These are phyloP conservation scores for Saccharomycopsis capsularis DNA, from an alignment of 805 yeast genomes.

Conservation along the genomic window DNA sequence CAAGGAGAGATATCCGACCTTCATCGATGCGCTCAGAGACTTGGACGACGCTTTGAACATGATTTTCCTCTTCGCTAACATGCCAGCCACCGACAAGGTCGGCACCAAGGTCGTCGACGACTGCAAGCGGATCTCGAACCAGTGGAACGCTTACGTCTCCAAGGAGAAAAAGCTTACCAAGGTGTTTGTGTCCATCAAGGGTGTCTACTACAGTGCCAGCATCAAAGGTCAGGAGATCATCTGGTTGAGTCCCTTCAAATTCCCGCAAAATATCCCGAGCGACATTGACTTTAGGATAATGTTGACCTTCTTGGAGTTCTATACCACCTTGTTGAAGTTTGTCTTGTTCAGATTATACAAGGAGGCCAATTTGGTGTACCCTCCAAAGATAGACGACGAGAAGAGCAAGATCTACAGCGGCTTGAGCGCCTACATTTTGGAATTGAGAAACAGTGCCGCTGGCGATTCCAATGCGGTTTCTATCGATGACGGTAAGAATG, in stretches of 20 bases:
- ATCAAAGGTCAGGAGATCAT: constrained; percentile 87
- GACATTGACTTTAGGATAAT: constrained; percentile 95
- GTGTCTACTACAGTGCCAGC: constrained; percentile 89
- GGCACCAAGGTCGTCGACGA: constrained; percentile 76
- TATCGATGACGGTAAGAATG: constrained; percentile 27
- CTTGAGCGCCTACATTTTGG: constrained; percentile 72
- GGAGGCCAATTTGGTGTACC: constrained; percentile 81
- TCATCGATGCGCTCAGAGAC: constrained; percentile 86
- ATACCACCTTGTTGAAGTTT: constrained; percentile 85
- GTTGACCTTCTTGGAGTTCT: constrained; percentile 94
- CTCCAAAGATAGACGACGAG: constrained; percentile 60
- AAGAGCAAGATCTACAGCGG: constrained; percentile 88
- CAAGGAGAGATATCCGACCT: constrained; percentile 93
- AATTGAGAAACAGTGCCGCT: constrained; percentile 32
- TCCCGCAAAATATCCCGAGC: constrained; percentile 89
- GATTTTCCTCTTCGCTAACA: constrained; percentile 86
- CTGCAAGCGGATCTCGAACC: constrained; percentile 80
- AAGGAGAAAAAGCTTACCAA: constrained; percentile 74
- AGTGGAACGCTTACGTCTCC: constrained; percentile 93
- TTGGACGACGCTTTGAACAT: constrained; percentile 92
- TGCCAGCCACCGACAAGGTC: constrained; percentile 89
- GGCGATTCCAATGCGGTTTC: constrained; percentile 30
- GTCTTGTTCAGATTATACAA: constrained; percentile 78
- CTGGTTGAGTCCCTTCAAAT: constrained; percentile 96
- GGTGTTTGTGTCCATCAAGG: constrained; percentile 93